Evolutionary conservation across 2,329 filamentous ascomycete species (phyloP).

Genomic region (Diaporthe humulicola): DNA sequence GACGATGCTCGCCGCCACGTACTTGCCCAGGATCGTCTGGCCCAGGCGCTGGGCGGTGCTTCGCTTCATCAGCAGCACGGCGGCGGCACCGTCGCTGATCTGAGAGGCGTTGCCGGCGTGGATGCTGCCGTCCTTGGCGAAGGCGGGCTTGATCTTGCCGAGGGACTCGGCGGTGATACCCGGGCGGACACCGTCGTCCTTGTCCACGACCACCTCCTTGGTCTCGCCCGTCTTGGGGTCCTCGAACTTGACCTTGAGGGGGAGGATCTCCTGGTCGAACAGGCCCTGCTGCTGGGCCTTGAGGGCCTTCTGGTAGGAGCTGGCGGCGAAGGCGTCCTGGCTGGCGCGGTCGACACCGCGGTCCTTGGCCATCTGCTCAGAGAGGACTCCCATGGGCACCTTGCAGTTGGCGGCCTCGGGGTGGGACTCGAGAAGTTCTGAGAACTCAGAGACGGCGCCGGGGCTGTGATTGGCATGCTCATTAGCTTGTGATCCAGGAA

Average conservation of each 20-base stretch:
- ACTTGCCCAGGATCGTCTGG: constrained; percentile 93
- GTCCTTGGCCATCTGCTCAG: constrained; percentile 94
- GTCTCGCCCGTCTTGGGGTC: constrained; percentile 92
- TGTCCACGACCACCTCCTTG: constrained; percentile 84
- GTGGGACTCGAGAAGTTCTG: constrained; percentile 85
- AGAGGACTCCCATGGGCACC: constrained; percentile 94
- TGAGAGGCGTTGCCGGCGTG: constrained; percentile 97
- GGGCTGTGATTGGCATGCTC: constrained; percentile 65
- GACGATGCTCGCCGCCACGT: constrained; percentile 85
- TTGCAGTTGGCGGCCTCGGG: constrained; percentile 94
- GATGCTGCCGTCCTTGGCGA: constrained; percentile 91
- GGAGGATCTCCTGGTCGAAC: constrained; percentile 92
- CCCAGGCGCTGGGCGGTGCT: constrained; percentile 89
- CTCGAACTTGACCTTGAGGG: constrained; percentile 87
- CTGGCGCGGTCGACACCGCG: constrained; percentile 76
- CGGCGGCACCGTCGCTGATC: constrained; percentile 95
- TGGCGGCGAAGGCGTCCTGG: constrained; percentile 95
- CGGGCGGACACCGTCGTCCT: constrained; percentile 88
- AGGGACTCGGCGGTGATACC: constrained; percentile 90
- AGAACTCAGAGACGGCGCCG: constrained; percentile 91
- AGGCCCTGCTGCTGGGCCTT: constrained; percentile 89
- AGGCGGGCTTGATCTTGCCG: constrained; percentile 91
- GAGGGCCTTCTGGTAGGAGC: constrained; percentile 90
- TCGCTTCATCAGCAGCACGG: constrained; percentile 95
- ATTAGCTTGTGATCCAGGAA: neutral